Evolutionary conservation across 805 yeast genomes (phyloP), one percentile per base, ranked within the genome.

Genomic region (Suhomyces sp.): DNA sequence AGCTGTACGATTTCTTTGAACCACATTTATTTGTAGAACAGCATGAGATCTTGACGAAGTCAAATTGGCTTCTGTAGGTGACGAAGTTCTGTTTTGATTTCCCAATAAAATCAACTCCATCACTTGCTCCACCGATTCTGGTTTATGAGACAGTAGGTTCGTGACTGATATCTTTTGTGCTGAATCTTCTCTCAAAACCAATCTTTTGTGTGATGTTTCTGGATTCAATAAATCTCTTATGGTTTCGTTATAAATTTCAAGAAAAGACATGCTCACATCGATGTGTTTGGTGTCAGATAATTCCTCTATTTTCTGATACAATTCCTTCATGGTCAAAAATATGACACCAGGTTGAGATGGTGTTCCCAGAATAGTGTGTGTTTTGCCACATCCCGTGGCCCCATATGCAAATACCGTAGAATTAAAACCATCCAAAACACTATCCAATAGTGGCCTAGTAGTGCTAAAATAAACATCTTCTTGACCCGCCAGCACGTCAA

Each of bases 331-430:
- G 0, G 96, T 81, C 26, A 81, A 61, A 48, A 81, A 85, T 0
- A 88, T 83, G 10, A 90, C 75, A 0, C 96, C 96, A 0, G 95
- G 96, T 17, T 73, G 62, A 2, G 74, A 74, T 0, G 79, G 71
- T 0, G 81, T 74, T 0, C 96, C 96, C 54, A 83, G 76, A 20
- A 90, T 84, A 0, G 98, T 90, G 55, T 83, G 88, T 0, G 97
- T 90, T 54, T 90, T 90, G n/a, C 98, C 98, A 58, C 97, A 90
- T 0, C 98, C 98, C 0, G 98, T 90, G 19, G 98, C 95, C 1
- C 98, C 98, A 56, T 90, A 90, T 0, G 98, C 97, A 65, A 90
- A 90, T 0, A 90, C 87, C 0, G 96, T 88, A 5, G 95, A 82
- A 56, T 91, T 88, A 59, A 68, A 86, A 0, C 97, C 98, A 42